Evolutionary conservation across 1,139 yeast genomes (phyloP).

Genomic region (Pichia sp.): DNA sequence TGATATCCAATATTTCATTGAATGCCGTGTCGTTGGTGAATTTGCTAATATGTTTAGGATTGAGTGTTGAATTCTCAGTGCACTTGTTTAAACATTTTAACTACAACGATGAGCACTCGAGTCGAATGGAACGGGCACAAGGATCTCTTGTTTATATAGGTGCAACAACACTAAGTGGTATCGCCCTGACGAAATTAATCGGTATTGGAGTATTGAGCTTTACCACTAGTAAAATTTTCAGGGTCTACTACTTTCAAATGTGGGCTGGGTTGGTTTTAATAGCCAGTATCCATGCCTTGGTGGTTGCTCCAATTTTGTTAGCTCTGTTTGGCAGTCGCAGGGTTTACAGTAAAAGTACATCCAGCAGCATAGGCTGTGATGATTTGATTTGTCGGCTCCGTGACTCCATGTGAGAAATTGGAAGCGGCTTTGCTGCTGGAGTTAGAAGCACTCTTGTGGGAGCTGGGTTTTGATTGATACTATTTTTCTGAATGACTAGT

Average conservation of each 20-base stretch:
- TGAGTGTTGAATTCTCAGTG: constrained; percentile 88
- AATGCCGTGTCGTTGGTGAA: constrained; percentile 90
- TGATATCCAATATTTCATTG: constrained; percentile 63
- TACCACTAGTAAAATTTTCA: constrained; percentile 79
- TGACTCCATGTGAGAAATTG: neutral
- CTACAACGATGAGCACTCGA: constrained; percentile 21
- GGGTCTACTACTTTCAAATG: constrained; percentile 89
- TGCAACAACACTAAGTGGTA: constrained; percentile 83
- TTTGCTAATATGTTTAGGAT: constrained; percentile 79
- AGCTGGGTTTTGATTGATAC: too few relatives aligned
- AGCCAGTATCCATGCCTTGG: constrained; percentile 72
- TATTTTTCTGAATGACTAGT: too few relatives aligned
- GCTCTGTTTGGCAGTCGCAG: constrained; percentile 42
- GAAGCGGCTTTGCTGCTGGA: too few relatives aligned
- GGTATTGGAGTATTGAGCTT: constrained; percentile 85
- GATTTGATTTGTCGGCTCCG: constrained; percentile 2
- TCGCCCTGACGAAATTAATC: constrained; percentile 78
- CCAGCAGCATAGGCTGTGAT: constrained; percentile 4
- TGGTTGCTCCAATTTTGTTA: constrained; percentile 68
- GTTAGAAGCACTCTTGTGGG: too few relatives aligned
- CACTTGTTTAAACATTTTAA: constrained; percentile 80
- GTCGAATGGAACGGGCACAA: constrained; percentile 27
- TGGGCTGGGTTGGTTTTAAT: constrained; percentile 78
- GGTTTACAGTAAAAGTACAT: constrained; percentile 5
- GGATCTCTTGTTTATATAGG: constrained; percentile 71